Evolutionary conservation across 352 stramenopile species (phyloP).

Genomic region (Globisporangium nunn): DNA sequence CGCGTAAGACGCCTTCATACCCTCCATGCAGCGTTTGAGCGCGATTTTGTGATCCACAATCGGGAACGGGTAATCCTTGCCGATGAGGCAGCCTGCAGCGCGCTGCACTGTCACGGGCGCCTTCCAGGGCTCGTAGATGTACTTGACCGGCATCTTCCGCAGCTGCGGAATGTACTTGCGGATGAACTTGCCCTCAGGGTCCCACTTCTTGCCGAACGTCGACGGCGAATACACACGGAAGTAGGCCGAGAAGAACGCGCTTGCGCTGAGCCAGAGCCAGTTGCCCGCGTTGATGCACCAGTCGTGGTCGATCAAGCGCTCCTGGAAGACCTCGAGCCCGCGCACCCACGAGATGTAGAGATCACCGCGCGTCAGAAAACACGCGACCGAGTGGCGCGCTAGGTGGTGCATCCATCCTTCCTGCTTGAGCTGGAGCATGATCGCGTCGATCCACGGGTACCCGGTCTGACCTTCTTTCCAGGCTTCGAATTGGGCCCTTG

Average conservation of each 20-base stretch:
- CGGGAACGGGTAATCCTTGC: slow-evolving; percentile 92
- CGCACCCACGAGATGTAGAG: slow-evolving; percentile 94
- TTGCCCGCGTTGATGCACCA: slow-evolving; percentile 97
- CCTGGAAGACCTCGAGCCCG: slow-evolving; percentile 89
- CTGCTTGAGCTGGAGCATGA: slow-evolving; percentile 91
- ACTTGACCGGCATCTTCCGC: slow-evolving; percentile 76
- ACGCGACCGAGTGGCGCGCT: slow-evolving; percentile 94
- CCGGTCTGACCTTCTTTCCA: slow-evolving; percentile 95
- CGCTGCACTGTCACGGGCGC: slow-evolving; percentile 46
- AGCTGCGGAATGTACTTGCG: slow-evolving; percentile 91
- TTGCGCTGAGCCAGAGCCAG: slow-evolving; percentile 95
- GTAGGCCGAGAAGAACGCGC: slow-evolving; percentile 96
- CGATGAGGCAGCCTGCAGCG: slow-evolving; percentile 79
- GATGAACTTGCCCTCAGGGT: slow-evolving; percentile 89
- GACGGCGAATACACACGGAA: slow-evolving; percentile 95
- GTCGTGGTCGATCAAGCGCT: slow-evolving; percentile 94
- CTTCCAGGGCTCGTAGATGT: slow-evolving; percentile 72
- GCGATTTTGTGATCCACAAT: slow-evolving; percentile 88
- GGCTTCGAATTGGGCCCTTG: slow-evolving; percentile 74
- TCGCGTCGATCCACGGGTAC: slow-evolving; percentile 97
- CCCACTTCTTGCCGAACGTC: slow-evolving; percentile 95
- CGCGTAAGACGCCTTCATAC: slow-evolving; percentile 84
- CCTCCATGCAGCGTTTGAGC: slow-evolving; percentile 54
- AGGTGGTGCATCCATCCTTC: slow-evolving; percentile 89
- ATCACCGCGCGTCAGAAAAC: slow-evolving; percentile 97